Conservation (phyloP, 2,329 filamentous ascomycete species). For the Chalaropsis thielavioides region DNA sequence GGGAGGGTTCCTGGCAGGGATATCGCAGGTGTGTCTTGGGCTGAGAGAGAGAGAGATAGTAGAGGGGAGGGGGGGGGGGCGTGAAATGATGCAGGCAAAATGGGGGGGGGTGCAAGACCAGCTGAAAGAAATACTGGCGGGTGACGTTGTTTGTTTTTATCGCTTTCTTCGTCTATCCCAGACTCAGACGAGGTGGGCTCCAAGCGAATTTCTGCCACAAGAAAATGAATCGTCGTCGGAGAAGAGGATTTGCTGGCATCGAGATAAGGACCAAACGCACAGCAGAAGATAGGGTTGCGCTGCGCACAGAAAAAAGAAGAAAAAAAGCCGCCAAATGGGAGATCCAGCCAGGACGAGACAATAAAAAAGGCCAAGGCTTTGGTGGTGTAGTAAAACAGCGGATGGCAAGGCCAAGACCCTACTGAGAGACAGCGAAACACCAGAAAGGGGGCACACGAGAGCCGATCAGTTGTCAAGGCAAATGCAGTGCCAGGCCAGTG, state of each 20-base stretch:
- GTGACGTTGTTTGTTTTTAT: slow-evolving; percentile 2
- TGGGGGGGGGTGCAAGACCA: neutral
- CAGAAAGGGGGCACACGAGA: neutral
- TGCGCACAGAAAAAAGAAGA: neutral
- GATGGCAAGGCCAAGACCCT: neutral
- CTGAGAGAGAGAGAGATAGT: neutral
- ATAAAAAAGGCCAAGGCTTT: neutral
- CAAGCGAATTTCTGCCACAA: neutral
- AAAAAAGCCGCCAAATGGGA: neutral
- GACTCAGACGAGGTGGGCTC: neutral
- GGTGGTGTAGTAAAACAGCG: neutral
- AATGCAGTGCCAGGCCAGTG: neutral
- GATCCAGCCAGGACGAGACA: neutral
- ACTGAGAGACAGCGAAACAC: neutral
- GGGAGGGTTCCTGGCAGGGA: slow-evolving; percentile 9
- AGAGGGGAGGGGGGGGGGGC: neutral
- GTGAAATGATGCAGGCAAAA: neutral
- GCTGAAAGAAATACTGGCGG: neutral
- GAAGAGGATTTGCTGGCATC: neutral
- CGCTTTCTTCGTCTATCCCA: neutral
- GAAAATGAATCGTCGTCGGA: neutral
- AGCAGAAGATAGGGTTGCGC: neutral
- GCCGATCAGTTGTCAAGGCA: neutral
- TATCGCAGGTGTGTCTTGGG: neutral
- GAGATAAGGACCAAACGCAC: neutral